Percentiles rank a stretch among this genome's conserved stretches.
These are phyloP conservation scores for Yamadazyma diddensiae DNA, from an alignment of 1,139 yeast genomes.

Conservation along the genomic window DNA sequence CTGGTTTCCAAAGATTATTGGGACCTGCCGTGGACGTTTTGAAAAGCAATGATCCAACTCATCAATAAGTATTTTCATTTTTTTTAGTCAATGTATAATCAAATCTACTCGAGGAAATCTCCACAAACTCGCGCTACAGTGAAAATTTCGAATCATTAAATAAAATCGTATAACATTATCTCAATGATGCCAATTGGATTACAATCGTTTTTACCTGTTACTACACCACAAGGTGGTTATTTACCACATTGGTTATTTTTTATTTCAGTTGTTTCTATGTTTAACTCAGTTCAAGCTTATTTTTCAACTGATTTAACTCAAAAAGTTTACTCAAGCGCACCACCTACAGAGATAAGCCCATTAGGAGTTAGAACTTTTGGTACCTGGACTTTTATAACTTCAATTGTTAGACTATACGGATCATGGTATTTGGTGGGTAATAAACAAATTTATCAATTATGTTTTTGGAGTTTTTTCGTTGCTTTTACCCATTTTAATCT, in stretches of 20 bases:
- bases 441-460: slow-evolving; percentile 71
- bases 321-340: slow-evolving; percentile 70
- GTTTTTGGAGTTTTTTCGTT: slow-evolving; percentile 77
- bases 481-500: slow-evolving; percentile 82
- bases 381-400: slow-evolving; percentile 91
- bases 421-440: slow-evolving; percentile 64
- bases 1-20: slow-evolving; percentile 88
- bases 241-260: slow-evolving; percentile 49
- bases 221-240: slow-evolving; percentile 33
- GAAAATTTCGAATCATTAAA: too few relatives aligned
- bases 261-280: slow-evolving; percentile 83
- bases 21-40: slow-evolving; percentile 88
- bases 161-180: too few relatives aligned
- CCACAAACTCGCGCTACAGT: background rate
- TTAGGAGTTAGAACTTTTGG: slow-evolving; percentile 95
- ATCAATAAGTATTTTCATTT: slow-evolving; percentile 5
- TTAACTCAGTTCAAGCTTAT: slow-evolving; percentile 90
- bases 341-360: slow-evolving; percentile 56
- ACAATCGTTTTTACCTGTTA: slow-evolving; percentile 22
- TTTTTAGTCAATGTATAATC: background rate
- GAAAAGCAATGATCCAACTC: slow-evolving; percentile 78
- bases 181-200: slow-evolving; percentile 4
- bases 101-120: background rate
- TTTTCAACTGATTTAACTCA: slow-evolving; percentile 68
- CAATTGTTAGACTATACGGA: slow-evolving; percentile 82